Evolutionary conservation across 495 filamentous ascomycete genomes (phyloP), one percentile per base, ranked within the genome.

Genomic region (Rusavskia elegans): DNA sequence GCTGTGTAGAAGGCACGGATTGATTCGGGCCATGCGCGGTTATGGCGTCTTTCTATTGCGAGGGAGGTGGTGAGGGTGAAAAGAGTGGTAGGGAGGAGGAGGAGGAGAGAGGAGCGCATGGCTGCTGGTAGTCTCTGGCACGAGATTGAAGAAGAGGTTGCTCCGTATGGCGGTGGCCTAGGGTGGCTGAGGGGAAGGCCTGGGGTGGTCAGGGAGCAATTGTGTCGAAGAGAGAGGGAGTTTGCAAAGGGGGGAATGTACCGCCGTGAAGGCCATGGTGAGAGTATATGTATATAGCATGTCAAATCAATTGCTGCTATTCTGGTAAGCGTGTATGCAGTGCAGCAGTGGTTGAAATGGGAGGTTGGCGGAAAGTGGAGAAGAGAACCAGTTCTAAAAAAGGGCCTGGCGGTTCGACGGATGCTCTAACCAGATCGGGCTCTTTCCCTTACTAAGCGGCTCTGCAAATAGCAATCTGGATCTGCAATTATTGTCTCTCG

Each of bases 41-140:
- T 37, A 17, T 51, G 46, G 16, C 54, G 55, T 40, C 30, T 48
- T 17, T 42, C 48, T 10, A 58, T 58, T 21, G 53, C 41, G 17
- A 49, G 49, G 8, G 57, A 30, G 16, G 25, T 39, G 11, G 21
- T 11, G 17, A 45, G 16, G 44, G 23, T 29, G 29, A 42, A 20
- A 29, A 49, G 30, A 32, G 50, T 14, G 39, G 23, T 9, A 50
- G 23, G 32, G 19, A 23, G 32, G 48, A 44, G 19, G 14, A 44
- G 8, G 11, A 27, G 16, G 35, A 25, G 17, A 3, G 39, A 52
- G 14, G 44, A 11, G 29, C 44, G 44, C 44, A 46, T 46, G 13
- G 19, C 23, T n/a, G 23, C 44, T 35, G 5, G 5, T 35, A 7
- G 13, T 35, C 9, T 7, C 32, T 11, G 6, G 9, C 2, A 11